Evolutionary conservation across 2,329 filamentous ascomycete species (phyloP), one percentile per base, ranked within the genome.

Genomic region (Cladophialophora psammophila): DNA sequence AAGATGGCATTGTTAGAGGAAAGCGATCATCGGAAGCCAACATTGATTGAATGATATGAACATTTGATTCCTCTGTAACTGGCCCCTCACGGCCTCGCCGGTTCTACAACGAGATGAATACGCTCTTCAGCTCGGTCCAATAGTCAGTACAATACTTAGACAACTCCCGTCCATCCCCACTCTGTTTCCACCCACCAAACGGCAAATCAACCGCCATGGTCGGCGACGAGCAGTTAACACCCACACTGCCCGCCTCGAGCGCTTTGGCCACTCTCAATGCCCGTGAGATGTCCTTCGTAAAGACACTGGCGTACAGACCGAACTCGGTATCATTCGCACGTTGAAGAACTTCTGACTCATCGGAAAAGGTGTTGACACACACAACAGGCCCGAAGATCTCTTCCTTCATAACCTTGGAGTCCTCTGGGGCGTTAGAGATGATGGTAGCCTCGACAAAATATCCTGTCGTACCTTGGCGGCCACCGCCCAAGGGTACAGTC

Each of bases 251-350:
- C 0, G 85, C 82, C 71, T 88, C 83, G 10, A 90, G 74, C 56
- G 81, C 80, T 35, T 81, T 75, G 0, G 85, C 87, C 38, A 90
- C 82, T 3, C 78, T 77, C 48, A 81, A 79, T 0, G 86, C 87
- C 1, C 81, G 78, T 0, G 75, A 77, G 0, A 86, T 62, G 64
- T 90, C 85, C 12, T 78, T 80, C 12, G 80, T 84, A 80, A 87
- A 90, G 0, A 90, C 82, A 0, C 86, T 87, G 1, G 85, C 90
- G 2, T 89, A 91, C 40, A 93, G 78, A 6, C 91, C 91, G 38
- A 80, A 82, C 26, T 83, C 78, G 1, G 78, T 78, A n/a, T 81
- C 78, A 67, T 88, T 89, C 1, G 84, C 86, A 1, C 86, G 82
- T 1, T 74, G 73, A 31, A 90, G 77, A 0, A 88, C 85, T n/a